Evolutionary conservation across 2,329 filamentous ascomycete genomes (phyloP), one percentile per base, ranked within the genome.

Genomic region (Aspergillus latus): DNA sequence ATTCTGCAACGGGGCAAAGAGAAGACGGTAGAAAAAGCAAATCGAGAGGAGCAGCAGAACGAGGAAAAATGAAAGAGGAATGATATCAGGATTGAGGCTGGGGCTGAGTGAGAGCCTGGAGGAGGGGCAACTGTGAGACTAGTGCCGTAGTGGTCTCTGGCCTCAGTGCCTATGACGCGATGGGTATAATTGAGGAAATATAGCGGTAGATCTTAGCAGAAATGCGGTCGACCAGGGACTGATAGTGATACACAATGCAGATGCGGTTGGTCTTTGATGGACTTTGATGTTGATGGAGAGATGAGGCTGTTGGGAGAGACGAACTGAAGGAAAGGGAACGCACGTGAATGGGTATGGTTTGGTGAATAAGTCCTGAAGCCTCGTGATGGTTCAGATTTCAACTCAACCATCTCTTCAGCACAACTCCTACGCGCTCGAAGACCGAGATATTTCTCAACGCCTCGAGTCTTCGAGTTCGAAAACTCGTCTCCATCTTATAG

Each of bases 321-420:
- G 40, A 50, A 49, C 26, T 30, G 47, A 56, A 62, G 53, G 55
- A 45, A 54, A 21, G 21, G 47, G 11, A 46, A 53, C 52, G 44
- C 58, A 60, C 56, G 52, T 60, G 58, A 43, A 56, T 42, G n/a
- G n/a, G 34, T 36, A 13, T 21, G 21, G 21, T 21, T 21, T 21
- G 21, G 21, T 21, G 21, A 21, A 21, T 21, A 21, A 21, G 21
- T 21, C 13, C 34, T 34, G 34, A 37, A 37, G 10, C 42, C 56
- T 56, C 56, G 56, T 60, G 58, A 58, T 58, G 32, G 32, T 26
- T 46, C 44, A 32, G 11, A 13, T 37, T 13, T 32, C 39, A 13
- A 42, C 37, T 43, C 39, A 44, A 28, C 40, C 10, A 13, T n/a
- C 42, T 44, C 10, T 3, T 10, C 37, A 15, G 37, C n/a, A 15